Evolutionary conservation across 164 flowering plant species (phyloP).

Genomic region (Annona cherimola): DNA sequence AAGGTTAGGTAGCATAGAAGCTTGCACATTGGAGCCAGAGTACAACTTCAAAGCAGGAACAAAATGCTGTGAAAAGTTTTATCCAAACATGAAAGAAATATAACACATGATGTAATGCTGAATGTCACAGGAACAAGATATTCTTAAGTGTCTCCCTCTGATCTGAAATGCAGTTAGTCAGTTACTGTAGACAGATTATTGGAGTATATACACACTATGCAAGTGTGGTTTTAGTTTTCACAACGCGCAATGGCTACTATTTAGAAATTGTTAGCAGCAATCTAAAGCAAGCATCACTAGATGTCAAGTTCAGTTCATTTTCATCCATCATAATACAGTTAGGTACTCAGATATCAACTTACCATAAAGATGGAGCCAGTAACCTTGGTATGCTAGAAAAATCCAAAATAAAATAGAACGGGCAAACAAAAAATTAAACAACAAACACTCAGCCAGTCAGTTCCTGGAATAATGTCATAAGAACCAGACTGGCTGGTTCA

Average conservation of each 20-base stretch:
- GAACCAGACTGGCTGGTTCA: too few species aligned
- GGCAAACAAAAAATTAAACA: neutral
- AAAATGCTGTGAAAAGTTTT: neutral
- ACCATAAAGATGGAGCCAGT: neutral
- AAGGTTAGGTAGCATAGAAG: neutral
- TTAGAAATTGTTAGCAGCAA: too few species aligned
- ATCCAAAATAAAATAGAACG: neutral
- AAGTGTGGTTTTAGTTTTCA: too few species aligned
- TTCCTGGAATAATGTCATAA: too few species aligned
- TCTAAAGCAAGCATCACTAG: neutral
- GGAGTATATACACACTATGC: too few species aligned
- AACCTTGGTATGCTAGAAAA: neutral
- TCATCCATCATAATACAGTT: neutral
- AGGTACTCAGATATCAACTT: neutral
- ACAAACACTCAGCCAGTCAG: neutral
- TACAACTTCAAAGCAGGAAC: neutral
- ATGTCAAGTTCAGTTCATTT: neutral
- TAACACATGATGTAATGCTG: neutral
- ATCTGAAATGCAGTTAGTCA: too few species aligned
- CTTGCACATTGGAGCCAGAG: neutral
- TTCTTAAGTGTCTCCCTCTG: neutral
- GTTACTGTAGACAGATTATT: too few species aligned
- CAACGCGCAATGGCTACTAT: too few species aligned
- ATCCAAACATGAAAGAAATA: too few species aligned
- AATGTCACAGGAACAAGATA: neutral